A percentile compares a stretch with the other conserved stretches of the same genome.
These are phyloP conservation scores for Arctium minus DNA, from an alignment of 129 eudicot species.

Conservation along the genomic window DNA sequence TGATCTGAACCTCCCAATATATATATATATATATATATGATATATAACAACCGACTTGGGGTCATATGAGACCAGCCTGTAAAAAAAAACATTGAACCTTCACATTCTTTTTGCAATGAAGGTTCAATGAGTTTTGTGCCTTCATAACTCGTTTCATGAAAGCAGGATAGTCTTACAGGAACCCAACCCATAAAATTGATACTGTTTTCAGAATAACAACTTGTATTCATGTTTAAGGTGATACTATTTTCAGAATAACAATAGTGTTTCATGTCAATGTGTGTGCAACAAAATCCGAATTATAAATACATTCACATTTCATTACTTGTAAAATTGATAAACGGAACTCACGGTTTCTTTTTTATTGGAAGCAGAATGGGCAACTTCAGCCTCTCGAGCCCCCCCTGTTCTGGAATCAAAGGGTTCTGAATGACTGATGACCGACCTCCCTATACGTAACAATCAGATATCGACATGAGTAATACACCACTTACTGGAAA, in stretches of 20 bases:
- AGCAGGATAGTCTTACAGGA: too few species aligned
- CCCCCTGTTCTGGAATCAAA: background rate
- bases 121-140: too few species aligned
- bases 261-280: background rate
- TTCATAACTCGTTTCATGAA: too few species aligned
- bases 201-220: background rate
- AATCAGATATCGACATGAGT: background rate
- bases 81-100: too few species aligned
- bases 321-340: background rate
- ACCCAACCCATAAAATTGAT: too few species aligned
- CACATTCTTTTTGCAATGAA: too few species aligned
- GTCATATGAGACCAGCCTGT: too few species aligned
- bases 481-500: background rate
- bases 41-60: too few species aligned
- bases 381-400: background rate
- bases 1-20: background rate
- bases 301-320: background rate
- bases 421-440: background rate
- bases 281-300: background rate
- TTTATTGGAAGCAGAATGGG: background rate
- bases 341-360: too few species aligned
- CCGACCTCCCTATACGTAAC: background rate
- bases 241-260: background rate
- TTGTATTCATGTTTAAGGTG: background rate
- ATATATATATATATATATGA: too few species aligned